Percentiles rank a stretch among this genome's conserved stretches.
phyloP scores from a whole-genome alignment of 495 filamentous ascomycete genomes.

The Diplogelasinospora grovesii region DNA sequence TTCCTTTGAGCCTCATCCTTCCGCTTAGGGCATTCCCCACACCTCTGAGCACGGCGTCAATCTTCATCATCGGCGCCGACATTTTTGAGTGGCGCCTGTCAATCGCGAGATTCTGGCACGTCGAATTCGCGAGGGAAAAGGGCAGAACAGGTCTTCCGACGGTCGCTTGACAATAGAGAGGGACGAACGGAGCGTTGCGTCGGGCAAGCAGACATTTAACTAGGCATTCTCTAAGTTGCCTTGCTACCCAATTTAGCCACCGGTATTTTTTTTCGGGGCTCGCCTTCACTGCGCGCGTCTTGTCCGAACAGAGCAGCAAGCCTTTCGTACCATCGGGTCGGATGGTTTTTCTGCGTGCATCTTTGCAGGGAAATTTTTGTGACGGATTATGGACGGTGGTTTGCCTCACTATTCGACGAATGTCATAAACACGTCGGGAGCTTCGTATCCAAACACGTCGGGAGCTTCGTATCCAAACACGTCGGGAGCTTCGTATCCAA shows the following conservation, averaged over 20 bases:
- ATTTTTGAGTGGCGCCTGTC: neutral
- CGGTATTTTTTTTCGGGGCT: constrained; percentile 7
- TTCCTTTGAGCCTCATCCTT: constrained; percentile 30
- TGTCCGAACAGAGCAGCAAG: constrained; percentile 12
- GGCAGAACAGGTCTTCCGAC: neutral
- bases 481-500: constrained; percentile 31
- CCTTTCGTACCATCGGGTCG: constrained; percentile 24
- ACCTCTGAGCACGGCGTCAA: constrained; percentile 10
- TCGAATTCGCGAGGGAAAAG: too few species aligned
- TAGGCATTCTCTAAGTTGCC: too few species aligned
- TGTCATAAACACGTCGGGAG: constrained; percentile 30
- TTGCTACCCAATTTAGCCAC: constrained; percentile 14
- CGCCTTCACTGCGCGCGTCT: constrained; percentile 7
- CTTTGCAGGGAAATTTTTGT: constrained; percentile 19
- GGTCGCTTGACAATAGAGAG: too few species aligned
- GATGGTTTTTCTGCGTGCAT: constrained; percentile 26
- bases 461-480: too few species aligned
- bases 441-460: too few species aligned
- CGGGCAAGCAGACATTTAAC: constrained; percentile 9
- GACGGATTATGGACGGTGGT: constrained; percentile 35
- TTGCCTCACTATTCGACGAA: constrained; percentile 29
- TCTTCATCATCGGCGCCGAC: too few species aligned
- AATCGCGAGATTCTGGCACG: too few species aligned
- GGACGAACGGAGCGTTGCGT: constrained; percentile 6
- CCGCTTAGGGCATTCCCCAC: constrained; percentile 27